Conservation (phyloP, 2,329 filamentous ascomycete species). For the Neonectria magnoliae region DNA sequence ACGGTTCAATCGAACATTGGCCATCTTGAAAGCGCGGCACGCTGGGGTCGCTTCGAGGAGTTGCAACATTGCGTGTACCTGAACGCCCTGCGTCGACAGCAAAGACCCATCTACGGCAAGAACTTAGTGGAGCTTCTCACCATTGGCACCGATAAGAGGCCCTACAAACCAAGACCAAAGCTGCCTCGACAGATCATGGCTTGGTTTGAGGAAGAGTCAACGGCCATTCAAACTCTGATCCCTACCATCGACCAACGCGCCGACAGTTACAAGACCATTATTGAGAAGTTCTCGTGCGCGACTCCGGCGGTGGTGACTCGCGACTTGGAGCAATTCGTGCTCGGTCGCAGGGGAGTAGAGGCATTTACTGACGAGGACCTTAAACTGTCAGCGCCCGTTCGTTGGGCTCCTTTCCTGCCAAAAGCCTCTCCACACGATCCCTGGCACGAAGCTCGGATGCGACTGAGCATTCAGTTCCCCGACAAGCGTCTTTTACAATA, state of each 20-base stretch:
- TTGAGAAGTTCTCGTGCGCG: slow-evolving; percentile 91
- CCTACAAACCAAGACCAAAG: slow-evolving; percentile 68
- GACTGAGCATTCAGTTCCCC: slow-evolving; percentile 93
- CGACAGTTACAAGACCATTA: slow-evolving; percentile 74
- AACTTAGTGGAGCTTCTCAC: slow-evolving; percentile 80
- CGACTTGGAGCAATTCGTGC: slow-evolving; percentile 74
- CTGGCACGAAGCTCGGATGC: slow-evolving; percentile 93
- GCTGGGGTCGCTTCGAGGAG: slow-evolving; percentile 78
- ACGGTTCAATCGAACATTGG: slow-evolving; percentile 75
- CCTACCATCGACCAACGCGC: slow-evolving; percentile 79
- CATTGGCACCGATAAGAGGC: slow-evolving; percentile 68
- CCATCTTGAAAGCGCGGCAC: slow-evolving; percentile 76
- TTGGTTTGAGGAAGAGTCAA: slow-evolving; percentile 80
- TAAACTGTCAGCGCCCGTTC: slow-evolving; percentile 65
- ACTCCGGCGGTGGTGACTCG: slow-evolving; percentile 88
- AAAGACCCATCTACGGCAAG: slow-evolving; percentile 82
- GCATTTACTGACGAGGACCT: slow-evolving; percentile 67
- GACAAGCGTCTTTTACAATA: slow-evolving; percentile 97
- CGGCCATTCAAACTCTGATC: slow-evolving; percentile 72
- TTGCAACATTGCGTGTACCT: slow-evolving; percentile 83
- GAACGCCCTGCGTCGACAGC: slow-evolving; percentile 82
- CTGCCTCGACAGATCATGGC: slow-evolving; percentile 71
- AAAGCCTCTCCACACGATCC: slow-evolving; percentile 74
- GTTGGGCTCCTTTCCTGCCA: slow-evolving; percentile 66
- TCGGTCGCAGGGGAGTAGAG: slow-evolving; percentile 69